Base-by-base conservation (phyloP, 441 rosid genomes). In the Dalechampia spathulata region DNA sequence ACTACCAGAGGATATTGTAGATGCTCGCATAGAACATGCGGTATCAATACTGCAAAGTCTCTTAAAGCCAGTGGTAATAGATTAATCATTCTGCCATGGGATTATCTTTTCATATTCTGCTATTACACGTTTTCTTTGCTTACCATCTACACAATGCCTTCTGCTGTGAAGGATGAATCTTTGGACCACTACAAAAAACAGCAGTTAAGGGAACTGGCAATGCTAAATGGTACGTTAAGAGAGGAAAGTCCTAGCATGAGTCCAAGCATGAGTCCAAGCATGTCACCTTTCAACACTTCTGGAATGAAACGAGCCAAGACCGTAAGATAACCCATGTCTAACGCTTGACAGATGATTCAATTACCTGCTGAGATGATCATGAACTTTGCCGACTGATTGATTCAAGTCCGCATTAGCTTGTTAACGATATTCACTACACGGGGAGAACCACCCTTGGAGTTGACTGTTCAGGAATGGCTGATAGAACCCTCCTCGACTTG, bases 251-350 rank as follows among this genome's bases (percentile, higher is more conserved):
- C 86, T 0, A 82, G 90, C 53, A 89, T 83, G 79, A 84, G 95
- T 68, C 94, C 96, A 6, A 77, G 93, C 64, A 75, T 84, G 86
- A 91, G 93, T 60, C 95, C 93, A 0, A 88, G 96, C 74, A 85
- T 89, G 92, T 89, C 96, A 0, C 99, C 97, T 20, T 87, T 86
- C 64, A 87, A 82, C 72, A 79, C 65, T 49, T 54, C 80, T 5
- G 87, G 87, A 58, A 64, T 83, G 90, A 93, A 89, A 65, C 86
- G 97, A 7, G 96, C 97, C 59, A 89, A 92, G 82, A 92, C 93
- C 6, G 96, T 85, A 70, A 79, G 82, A 74, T 85, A 8, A 62
- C 68, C 26, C 58, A 0, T 34, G 16, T 12, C 6, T 40, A 36
- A 20, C 15, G 43, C 32, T 23, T 52, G 56, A 38, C 63, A 39